A percentile compares a stretch with the other conserved stretches of the same genome.
Evolutionary conservation across 345 rosid genomes (phyloP).

Genomic region (Citropsis articulata): DNA sequence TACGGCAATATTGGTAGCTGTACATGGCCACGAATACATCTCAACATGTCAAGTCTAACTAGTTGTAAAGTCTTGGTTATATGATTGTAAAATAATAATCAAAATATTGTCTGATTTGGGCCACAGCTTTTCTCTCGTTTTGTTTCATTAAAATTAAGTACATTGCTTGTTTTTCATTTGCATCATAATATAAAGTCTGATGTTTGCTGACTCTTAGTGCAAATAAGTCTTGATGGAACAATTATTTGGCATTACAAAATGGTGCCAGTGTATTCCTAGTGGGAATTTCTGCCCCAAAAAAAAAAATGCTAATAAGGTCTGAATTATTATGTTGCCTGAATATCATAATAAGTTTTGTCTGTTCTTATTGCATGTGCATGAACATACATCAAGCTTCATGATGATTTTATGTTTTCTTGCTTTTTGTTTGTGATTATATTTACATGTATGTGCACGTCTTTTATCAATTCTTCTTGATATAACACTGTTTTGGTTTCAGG

Average conservation of each 20-base stretch:
- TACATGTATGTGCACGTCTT: not conserved
- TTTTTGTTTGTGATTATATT: constrained; percentile 24
- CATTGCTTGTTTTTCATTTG: not conserved
- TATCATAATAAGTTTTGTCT: not conserved
- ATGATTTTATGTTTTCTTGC: not conserved
- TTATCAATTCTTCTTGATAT: constrained; percentile 8
- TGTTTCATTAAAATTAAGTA: not conserved
- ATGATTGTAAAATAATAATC: not conserved
- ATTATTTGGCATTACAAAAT: not conserved
- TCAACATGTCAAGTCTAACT: not conserved
- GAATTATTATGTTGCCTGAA: not conserved
- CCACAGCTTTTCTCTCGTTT: not conserved
- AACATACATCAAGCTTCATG: not conserved
- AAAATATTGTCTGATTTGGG: not conserved
- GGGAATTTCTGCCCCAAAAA: no score
- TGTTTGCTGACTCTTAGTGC: not conserved
- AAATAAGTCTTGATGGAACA: not conserved
- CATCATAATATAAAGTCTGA: not conserved
- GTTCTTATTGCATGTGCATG: not conserved
- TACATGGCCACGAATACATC: not conserved
- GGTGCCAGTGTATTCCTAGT: not conserved
- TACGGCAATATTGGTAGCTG: not conserved
- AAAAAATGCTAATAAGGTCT: no score
- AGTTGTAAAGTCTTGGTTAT: not conserved
- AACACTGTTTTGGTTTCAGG: constrained; percentile 51